Conservation (phyloP, 2,329 filamentous ascomycete species). For the Cadophora sp. region DNA sequence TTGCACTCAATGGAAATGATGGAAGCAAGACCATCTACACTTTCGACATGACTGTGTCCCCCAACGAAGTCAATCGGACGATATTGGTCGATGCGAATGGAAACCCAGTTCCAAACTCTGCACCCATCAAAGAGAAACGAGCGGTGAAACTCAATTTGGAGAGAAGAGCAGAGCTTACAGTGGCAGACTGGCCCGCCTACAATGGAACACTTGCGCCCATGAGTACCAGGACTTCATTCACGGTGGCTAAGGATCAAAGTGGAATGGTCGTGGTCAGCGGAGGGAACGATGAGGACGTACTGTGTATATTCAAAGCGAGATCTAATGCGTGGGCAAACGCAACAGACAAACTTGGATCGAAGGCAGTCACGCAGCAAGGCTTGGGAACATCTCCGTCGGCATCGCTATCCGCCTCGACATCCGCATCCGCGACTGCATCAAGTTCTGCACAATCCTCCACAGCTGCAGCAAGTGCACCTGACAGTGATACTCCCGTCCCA, state of each 20-base stretch:
- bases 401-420: slow-evolving; percentile 39
- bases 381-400: slow-evolving; percentile 39
- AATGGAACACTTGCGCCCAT: slow-evolving; percentile 76
- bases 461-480: slow-evolving; percentile 34
- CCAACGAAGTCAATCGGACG: slow-evolving; percentile 76
- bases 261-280: slow-evolving; percentile 81
- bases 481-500: slow-evolving; percentile 34
- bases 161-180: slow-evolving; percentile 56
- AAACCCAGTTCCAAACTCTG: slow-evolving; percentile 55
- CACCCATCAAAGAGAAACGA: slow-evolving; percentile 47
- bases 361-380: slow-evolving; percentile 29
- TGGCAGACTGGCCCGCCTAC: slow-evolving; percentile 77
- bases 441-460: slow-evolving; percentile 27
- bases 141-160: slow-evolving; percentile 9
- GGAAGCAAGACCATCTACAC: slow-evolving; percentile 79
- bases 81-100: slow-evolving; percentile 70
- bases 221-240: slow-evolving; percentile 69
- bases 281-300: slow-evolving; percentile 64
- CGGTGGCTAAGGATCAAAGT: slow-evolving; percentile 68
- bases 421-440: slow-evolving; percentile 35
- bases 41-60: slow-evolving; percentile 76
- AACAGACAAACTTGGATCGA: slow-evolving; percentile 48
- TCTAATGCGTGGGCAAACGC: slow-evolving; percentile 82
- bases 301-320: slow-evolving; percentile 79
- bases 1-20: slow-evolving; percentile 74